Evolutionary conservation across 1,139 yeast species (phyloP).

Genomic region (Blastobotrys niveus): DNA sequence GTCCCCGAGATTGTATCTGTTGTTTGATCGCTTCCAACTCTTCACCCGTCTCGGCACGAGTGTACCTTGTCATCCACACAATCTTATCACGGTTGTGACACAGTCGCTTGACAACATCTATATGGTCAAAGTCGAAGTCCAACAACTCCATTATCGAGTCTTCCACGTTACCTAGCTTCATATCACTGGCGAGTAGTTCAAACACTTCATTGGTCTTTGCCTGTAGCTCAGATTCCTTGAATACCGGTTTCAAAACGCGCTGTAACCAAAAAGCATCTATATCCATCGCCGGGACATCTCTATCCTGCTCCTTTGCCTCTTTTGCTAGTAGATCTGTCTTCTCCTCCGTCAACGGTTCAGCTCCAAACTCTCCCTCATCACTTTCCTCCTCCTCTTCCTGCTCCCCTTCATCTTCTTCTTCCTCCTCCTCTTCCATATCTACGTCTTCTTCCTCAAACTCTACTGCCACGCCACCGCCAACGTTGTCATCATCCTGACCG

Average conservation of each 20-base stretch:
- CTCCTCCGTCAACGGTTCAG: conserved; percentile 26
- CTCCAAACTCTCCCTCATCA: conserved; percentile 32
- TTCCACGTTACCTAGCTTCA: conserved; percentile 44
- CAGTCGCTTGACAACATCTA: conserved; percentile 45
- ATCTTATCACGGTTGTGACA: conserved; percentile 49
- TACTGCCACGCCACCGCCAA: conserved; percentile 39
- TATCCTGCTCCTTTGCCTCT: conserved; percentile 28
- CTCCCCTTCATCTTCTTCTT: conserved; percentile 28
- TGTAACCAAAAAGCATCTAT: conserved; percentile 52
- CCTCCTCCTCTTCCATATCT: conserved; percentile 33
- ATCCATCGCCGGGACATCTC: conserved; percentile 32
- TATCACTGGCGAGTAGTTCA: conserved; percentile 34
- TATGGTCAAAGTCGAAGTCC: conserved; percentile 44
- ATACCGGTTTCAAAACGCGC: conserved; percentile 37
- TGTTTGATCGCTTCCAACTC: conserved; percentile 34
- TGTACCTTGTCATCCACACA: conserved; percentile 49
- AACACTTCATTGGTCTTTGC: conserved; percentile 32
- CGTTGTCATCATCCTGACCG: conserved; percentile 40
- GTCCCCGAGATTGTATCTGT: conserved; percentile 35
- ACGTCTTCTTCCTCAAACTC: conserved; percentile 41
- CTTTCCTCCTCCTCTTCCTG: conserved; percentile 26
- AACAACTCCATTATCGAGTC: conserved; percentile 47
- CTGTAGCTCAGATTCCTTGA: conserved; percentile 38
- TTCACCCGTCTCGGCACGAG: conserved; percentile 37
- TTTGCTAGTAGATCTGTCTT: conserved; percentile 19